Evolutionary conservation across 2,329 filamentous ascomycete genomes (phyloP).

Genomic region (Fusarium caatingaense): DNA sequence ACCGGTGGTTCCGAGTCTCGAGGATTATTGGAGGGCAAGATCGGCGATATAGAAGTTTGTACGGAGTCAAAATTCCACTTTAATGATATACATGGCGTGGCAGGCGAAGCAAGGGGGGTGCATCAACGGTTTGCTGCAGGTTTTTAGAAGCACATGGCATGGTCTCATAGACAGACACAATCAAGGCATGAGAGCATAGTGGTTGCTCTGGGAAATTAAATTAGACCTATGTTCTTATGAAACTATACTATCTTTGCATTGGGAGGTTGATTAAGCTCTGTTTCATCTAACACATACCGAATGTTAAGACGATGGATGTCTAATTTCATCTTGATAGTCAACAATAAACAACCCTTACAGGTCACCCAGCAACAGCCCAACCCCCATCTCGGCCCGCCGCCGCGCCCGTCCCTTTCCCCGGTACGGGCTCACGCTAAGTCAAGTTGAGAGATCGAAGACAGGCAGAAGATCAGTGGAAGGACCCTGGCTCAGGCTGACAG

Average conservation of each 20-base stretch:
- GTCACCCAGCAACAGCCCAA: slow-evolving; percentile 19
- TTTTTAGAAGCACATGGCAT: slow-evolving; percentile 23
- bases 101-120: slow-evolving; percentile 12
- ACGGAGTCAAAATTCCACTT: slow-evolving; percentile 6
- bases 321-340: slow-evolving; percentile 22
- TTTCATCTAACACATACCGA: slow-evolving; percentile 4
- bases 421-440: slow-evolving; percentile 24
- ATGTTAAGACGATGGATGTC: neutral
- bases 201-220: slow-evolving; percentile 7
- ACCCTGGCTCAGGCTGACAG: slow-evolving; percentile 12
- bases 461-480: slow-evolving; percentile 14
- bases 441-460: slow-evolving; percentile 13
- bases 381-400: slow-evolving; percentile 29
- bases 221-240: slow-evolving; percentile 1
- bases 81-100: slow-evolving; percentile 29
- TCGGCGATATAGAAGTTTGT: slow-evolving; percentile 8
- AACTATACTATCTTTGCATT: slow-evolving; percentile 12
- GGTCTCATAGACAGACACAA: slow-evolving; percentile 6
- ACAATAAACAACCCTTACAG: slow-evolving; percentile 20
- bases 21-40: neutral
- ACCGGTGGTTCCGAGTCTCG: slow-evolving; percentile 6
- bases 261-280: neutral
- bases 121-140: slow-evolving; percentile 24
- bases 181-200: slow-evolving; percentile 15
- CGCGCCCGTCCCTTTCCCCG: slow-evolving; percentile 20